Conservation (phyloP, 2,329 filamentous ascomycete species). For the Teratosphaeria nubilosa region DNA sequence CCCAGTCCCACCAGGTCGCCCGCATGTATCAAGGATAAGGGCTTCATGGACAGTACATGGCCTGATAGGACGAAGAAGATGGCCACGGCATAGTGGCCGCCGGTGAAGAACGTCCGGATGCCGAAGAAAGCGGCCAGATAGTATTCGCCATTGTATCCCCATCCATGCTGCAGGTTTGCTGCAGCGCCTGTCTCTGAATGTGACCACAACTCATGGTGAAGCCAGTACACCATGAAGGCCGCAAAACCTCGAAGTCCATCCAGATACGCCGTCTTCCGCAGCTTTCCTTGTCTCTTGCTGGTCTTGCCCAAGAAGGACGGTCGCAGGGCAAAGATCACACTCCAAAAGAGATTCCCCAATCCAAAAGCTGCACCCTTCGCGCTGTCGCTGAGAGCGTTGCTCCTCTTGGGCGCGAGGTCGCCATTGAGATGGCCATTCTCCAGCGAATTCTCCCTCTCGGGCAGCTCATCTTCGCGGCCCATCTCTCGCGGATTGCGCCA, state of each 20-base stretch:
- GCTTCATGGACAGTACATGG: constrained; percentile 42
- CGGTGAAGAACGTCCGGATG: constrained; percentile 50
- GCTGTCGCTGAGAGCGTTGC: not conserved
- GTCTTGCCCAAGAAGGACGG: constrained; percentile 1
- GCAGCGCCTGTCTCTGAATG: constrained; percentile 35
- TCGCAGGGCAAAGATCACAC: not conserved
- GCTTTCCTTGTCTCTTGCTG: constrained; percentile 5
- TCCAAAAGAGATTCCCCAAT: not conserved
- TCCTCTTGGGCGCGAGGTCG: not conserved
- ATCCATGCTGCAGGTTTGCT: constrained; percentile 43
- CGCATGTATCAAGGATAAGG: constrained; percentile 34
- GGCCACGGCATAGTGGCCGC: constrained; percentile 50
- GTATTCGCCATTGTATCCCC: constrained; percentile 40
- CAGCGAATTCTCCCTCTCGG: constrained; percentile 1
- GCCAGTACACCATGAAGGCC: constrained; percentile 54
- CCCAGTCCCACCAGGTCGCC: constrained; percentile 30
- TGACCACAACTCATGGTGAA: constrained; percentile 49
- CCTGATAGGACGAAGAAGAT: constrained; percentile 45
- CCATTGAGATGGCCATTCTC: constrained; percentile 1
- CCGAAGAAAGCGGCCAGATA: constrained; percentile 46
- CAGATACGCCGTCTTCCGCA: constrained; percentile 48
- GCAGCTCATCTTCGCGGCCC: not conserved
- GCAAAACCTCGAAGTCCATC: constrained; percentile 59
- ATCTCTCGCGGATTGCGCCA: not conserved
- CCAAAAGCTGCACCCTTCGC: not conserved